Evolutionary conservation across 176 grass and related monocot species (phyloP), one percentile per base, ranked within the genome.

Genomic region (Pontederia paniculata): DNA sequence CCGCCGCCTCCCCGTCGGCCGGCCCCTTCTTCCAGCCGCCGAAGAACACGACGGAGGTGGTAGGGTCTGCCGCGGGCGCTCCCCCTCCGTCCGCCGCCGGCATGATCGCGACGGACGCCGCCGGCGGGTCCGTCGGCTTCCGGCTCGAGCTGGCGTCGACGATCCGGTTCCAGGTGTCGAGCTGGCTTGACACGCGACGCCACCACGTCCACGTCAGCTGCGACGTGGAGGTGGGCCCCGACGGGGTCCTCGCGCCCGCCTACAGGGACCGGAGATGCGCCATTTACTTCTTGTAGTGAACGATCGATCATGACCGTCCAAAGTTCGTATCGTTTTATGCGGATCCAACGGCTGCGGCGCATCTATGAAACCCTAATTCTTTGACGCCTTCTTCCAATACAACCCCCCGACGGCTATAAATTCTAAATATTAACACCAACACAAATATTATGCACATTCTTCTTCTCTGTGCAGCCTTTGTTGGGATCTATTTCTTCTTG

Each of bases 151-250:
- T 87, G 56, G 25, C 69, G 60, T 81, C 93, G 18, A 65, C 68
- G 43, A 74, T 91, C 17, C 71, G 77, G 9, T 82, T 80, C 61
- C 67, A 66, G 54, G 52, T 91, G 31, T 74, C 86, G 23, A 73
- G 82, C 49, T 98, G 67, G 80, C 71, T 76, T 3, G 76, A 72
- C 31, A 83, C 80, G 44, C 78, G 73, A 44, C 53, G 68, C 44
- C 86, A 75, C 50, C 70, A 53, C n/a, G 64, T 91, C 51, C 62
- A 98, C 58, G 86, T 82, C 52, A 54, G 48, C 31, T 98, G 93
- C 45, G 77, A 82, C 23, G 86, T 98, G 14, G 72, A 59, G 0
- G 60, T 98, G 53, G 43, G 83, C 80, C 0, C 72, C 16, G 75
- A 88, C n/a, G 83, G 83, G 0, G 66, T 79, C 71, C 53, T 91